Conservation (phyloP, 352 stramenopile genomes). For the Phytophthora pisi region DNA sequence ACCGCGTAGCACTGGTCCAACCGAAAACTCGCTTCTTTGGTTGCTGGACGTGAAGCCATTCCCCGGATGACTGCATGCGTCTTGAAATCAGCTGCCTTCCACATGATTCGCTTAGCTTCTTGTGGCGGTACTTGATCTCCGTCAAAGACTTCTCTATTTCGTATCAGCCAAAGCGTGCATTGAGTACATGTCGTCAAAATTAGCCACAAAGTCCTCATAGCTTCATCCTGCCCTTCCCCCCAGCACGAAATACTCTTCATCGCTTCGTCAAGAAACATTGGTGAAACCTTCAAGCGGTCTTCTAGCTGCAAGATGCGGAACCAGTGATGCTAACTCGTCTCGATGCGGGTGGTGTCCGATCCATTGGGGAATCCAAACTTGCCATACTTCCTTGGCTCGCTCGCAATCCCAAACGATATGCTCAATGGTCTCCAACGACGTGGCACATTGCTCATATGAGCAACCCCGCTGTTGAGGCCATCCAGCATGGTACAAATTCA, state of each 20-base stretch:
- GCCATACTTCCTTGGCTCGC: background rate
- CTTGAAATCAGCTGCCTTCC: too few species aligned
- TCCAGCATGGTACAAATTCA: too few species aligned
- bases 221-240: background rate
- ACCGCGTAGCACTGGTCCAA: too few species aligned
- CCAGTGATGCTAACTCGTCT: background rate
- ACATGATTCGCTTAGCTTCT: background rate
- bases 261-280: background rate
- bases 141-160: background rate
- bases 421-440: background rate
- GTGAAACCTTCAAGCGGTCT: background rate
- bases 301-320: background rate
- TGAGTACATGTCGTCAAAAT: background rate
- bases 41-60: background rate
- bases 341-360: background rate
- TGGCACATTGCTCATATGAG: too few species aligned
- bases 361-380: background rate
- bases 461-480: too few species aligned
- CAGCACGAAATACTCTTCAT: background rate
- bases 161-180: background rate
- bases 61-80: background rate
- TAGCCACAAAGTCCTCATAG: background rate
- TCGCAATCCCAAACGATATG: background rate
- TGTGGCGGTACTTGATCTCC: background rate
- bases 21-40: too few species aligned